Base-by-base conservation (phyloP, 1,284 basidiomycete species). In the Taiwanofungus camphoratus region DNA sequence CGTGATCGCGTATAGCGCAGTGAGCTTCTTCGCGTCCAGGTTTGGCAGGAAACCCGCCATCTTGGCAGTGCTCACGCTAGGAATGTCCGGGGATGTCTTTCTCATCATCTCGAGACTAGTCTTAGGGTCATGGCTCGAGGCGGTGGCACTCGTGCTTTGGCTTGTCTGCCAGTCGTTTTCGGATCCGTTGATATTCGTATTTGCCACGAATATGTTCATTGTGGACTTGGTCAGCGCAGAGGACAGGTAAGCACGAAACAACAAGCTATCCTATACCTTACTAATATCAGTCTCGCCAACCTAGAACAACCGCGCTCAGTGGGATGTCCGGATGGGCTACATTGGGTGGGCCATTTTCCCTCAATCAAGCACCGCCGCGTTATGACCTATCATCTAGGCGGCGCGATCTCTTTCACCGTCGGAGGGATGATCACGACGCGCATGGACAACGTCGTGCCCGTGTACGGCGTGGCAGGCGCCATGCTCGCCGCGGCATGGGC, bases 381-480 rank as follows among this genome's bases (percentile, higher is more conserved):
- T 7, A 5, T 29, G 21, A 24, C 16, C 9, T 19, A 1, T 24
- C 6, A 5, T 16, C 11, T 24, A 36, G 36, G 36, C 20, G 15
- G 12, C 12, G 36, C 36, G 6, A 20, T 36, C 11, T 36, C 36
- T 6, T 24, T 36, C 5, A 24, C 11, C 18, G 9, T 36, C 11
- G 21, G 36, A 24, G 36, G 36, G n/a, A 24, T 24, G 5, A 36
- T 36, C 36, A 36, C 36, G 12, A 36, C 36, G 21, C 36, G 18
- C 36, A 24, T 24, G n/a, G 15, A 36, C 5, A 24, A 23, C 19
- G n/a, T 12, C 15, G 21, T 15, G 18, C 36, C 36, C n/a, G 36
- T 36, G 11, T 36, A 36, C 13, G 6, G 13, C 21, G 21, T 39
- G 11, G 37, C 37, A 19, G 18, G 27, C 26, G 21, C n/a, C 16